Evolutionary conservation across 225 moss, liverwort and hornwort genomes (phyloP), one percentile per base, ranked within the genome.

Genomic region (Bryum argenteum): DNA sequence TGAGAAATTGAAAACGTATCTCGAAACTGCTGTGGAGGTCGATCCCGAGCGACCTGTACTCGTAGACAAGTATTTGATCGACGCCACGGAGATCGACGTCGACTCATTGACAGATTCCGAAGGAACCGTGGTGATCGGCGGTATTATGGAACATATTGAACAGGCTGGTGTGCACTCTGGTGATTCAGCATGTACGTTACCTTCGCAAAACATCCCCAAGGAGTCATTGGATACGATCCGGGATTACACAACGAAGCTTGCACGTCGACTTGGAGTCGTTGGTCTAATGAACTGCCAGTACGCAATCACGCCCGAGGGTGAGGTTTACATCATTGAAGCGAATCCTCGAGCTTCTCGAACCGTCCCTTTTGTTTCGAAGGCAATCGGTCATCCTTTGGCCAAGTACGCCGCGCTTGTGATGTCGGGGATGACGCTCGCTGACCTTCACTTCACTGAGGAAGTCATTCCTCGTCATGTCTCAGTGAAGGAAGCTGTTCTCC

Each of bases 201-300:
- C 97, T 9, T 80, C 94, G 43, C 92, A 98, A 65, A 98, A 78
- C n/a, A 83, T 98, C 48, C 74, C 78, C 47, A 5, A 67, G 0
- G 70, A 53, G 22, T 82, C 91, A 7, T 53, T 98, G 43, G 62
- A 73, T 8, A 88, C 69, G 9, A 98, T 98, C 26, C 90, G 94
- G 6, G 89, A 92, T 19, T 83, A 73, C 44, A 98, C 97, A 14
- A 81, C 78, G 15, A 94, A 87, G 82, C 90, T 98, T 26, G 97
- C 97, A 13, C 83, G 82, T 63, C 85, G 85, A 54, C 92, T 98
- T 43, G 86, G 86, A 23, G 97, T 98, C 14, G 17, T 90, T 69
- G 97, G 97, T 51, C 84, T 98, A 61, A 98, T 98, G 97, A 98
- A 98, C 55, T 98, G 97, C 69, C 97, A 98, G 75, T 98, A 94